A percentile compares a stretch with the other conserved stretches of the same genome.
These are phyloP conservation scores for Hymenochaete sp. DNA, from an alignment of 1,284 basidiomycete species.

Conservation along the genomic window DNA sequence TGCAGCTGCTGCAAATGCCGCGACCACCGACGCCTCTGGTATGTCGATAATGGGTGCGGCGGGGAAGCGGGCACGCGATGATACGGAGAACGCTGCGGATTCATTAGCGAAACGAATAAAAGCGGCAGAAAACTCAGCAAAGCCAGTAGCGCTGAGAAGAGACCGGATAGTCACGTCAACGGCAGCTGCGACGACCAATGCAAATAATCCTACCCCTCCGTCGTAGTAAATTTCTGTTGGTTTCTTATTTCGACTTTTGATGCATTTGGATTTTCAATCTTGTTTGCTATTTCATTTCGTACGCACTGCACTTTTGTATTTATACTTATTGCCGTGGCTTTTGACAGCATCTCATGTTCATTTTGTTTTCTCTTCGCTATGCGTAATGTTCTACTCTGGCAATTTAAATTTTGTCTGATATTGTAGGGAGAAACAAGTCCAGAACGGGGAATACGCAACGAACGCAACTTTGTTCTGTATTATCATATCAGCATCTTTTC, in stretches of 20 bases:
- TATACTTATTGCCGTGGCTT: no score
- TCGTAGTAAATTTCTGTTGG: constrained; percentile 2
- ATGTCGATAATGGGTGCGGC: constrained; percentile 63
- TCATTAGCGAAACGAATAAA: constrained; percentile 66
- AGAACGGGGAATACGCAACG: no score
- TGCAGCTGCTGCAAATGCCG: constrained; percentile 20
- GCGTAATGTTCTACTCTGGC: no score
- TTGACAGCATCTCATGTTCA: no score
- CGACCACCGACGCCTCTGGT: constrained; percentile 22
- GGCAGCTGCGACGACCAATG: constrained; percentile 12
- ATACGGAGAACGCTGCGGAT: constrained; percentile 33
- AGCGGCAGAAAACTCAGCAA: constrained; percentile 31
- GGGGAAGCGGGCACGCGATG: constrained; percentile 57
- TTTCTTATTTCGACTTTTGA: neutral
- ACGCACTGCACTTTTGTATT: no score
- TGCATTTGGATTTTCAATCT: no score
- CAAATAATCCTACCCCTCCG: constrained; percentile 9
- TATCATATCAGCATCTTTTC: no score
- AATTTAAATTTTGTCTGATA: no score
- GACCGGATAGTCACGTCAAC: constrained; percentile 16
- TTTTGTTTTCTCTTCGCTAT: no score
- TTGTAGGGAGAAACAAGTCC: no score
- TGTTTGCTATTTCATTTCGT: no score
- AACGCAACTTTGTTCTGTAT: no score
- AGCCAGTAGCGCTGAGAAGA: constrained; percentile 29